phyloP scores from a whole-genome alignment of 441 rosid genomes.

The Hura crepitans region DNA sequence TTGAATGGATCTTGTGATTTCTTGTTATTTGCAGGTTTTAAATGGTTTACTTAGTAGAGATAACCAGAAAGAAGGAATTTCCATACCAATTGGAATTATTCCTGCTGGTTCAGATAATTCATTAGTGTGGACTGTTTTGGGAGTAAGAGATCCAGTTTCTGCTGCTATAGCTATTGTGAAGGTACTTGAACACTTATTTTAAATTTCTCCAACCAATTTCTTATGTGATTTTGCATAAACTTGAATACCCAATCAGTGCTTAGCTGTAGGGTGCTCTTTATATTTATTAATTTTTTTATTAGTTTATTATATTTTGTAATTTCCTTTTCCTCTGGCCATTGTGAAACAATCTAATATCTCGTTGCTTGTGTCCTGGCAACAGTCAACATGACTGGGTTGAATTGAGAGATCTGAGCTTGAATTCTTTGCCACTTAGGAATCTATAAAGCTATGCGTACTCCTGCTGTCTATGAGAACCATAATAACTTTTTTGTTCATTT shows the following conservation, averaged over 20 bases:
- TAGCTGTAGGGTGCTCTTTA: neutral
- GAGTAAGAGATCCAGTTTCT: constrained; percentile 93
- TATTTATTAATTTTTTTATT: neutral
- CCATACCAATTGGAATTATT: constrained; percentile 94
- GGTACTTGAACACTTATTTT: constrained; percentile 36
- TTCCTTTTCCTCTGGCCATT: neutral
- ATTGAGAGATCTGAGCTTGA: too few relatives aligned
- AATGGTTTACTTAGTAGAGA: constrained; percentile 85
- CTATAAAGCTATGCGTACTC: too few relatives aligned
- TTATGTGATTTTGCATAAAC: neutral
- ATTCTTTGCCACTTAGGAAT: too few relatives aligned
- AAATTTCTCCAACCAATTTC: neutral
- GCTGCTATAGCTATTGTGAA: constrained; percentile 91
- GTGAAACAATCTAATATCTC: neutral
- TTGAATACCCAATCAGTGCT: constrained; percentile 1
- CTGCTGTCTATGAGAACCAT: too few relatives aligned
- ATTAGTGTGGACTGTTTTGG: constrained; percentile 95
- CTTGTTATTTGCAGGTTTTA: constrained; percentile 58
- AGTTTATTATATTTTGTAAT: neutral
- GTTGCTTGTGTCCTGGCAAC: neutral
- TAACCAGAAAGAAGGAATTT: constrained; percentile 94
- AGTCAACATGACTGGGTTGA: too few relatives aligned
- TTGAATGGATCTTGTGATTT: constrained; percentile 14
- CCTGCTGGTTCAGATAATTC: constrained; percentile 99
- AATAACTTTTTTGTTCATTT: too few relatives aligned